Base-by-base conservation (phyloP, 768 basidiomycete species). In the Leccinellum luteum region DNA sequence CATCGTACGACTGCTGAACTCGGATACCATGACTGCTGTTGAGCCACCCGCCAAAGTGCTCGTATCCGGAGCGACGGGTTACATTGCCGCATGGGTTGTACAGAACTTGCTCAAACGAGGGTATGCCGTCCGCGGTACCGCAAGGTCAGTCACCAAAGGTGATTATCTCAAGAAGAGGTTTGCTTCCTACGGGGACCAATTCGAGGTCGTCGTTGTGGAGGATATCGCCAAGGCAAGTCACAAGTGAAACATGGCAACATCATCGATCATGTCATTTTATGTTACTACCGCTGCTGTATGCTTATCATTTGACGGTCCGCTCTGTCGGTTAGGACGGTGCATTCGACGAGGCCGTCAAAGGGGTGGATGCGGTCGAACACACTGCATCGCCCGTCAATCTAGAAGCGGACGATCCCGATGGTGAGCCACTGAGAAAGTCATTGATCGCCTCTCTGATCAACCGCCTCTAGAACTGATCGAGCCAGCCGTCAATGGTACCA, bases 301-400 rank as follows among this genome's bases (percentile, higher is more conserved):
- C 25, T 2, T 25, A 25, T 25, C 25, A 25, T 25, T 25, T 25
- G 25, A 25, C 25, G 25, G 25, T 25, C 25, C 4, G 4, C 4
- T 35, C 2, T 15, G 17, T 47, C 48, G 25, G 27, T 23, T 31
- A 85, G 84, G 79, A 79, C 4, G 83, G 82, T 6, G 88, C 86
- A 1, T 94, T 92, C 60, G 89, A 92, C 66, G 84, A 90, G 52
- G 90, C 85, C 0, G 87, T 92, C 58, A 82, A 85, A 68, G 89
- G 80, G 1, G 84, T 92, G 6, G 85, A 89, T 58, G 91, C 80
- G 0, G 82, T 94, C 52, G 79, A 76, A 35, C 90, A 90, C 64
- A 83, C 78, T 4, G 87, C 87, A 0, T 88, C 87, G 1, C 88
- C 89, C 1, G 78, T 85, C 64, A 73, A 79, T 54, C 60, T 75